Base-by-base conservation (phyloP, 352 stramenopile species). In the Phytophthora chlamydospora region DNA sequence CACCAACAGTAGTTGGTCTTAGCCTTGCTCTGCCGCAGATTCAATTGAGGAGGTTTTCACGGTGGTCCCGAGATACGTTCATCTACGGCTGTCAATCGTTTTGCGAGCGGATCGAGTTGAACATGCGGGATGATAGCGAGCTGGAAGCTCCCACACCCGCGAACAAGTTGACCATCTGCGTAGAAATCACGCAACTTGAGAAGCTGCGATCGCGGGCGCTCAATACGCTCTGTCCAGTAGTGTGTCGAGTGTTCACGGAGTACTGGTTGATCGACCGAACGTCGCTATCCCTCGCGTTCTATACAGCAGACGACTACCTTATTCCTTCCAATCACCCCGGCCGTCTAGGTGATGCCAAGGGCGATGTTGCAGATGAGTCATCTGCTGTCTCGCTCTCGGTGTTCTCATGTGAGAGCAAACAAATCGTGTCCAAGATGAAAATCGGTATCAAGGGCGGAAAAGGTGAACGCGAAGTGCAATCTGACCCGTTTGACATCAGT, bases 221-320 rank as follows among this genome's bases (percentile, higher is more conserved):
- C 12, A 87, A 87, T 58, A 64, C 40, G n/a, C 41, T 91, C 5
- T 78, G 75, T 6, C 84, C 86, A 0, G 72, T 88, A 8, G 66
- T 88, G 8, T 93, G 83, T 14, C 72, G 82, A 33, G 76, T 95
- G 12, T 95, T 86, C 51, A 86, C 72, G 6, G 84, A 95, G 48
- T 95, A 93, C 60, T 95, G 86, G 86, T 54, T 95, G 39, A 89
- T 95, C 45, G 84, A 95, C 51, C 81, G 86, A 24, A 91, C 86
- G 13, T 85, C 73, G 24, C 62, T 95, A 2, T 86, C 71, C 6
- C 78, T 95, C 7, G 69, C 75, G 11, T 90, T 90, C 53, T 85
- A 90, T 44, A 91, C 83, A 6, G 72, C 70, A 2, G 74, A 86
- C 50, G 76, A 82, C n/a, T 88, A 76, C 21, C 66, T 78, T 8